Percentiles rank a stretch among this genome's conserved stretches.
Evolutionary conservation across 257 asterid species (phyloP).

Genomic region (Mentha longifolia): DNA sequence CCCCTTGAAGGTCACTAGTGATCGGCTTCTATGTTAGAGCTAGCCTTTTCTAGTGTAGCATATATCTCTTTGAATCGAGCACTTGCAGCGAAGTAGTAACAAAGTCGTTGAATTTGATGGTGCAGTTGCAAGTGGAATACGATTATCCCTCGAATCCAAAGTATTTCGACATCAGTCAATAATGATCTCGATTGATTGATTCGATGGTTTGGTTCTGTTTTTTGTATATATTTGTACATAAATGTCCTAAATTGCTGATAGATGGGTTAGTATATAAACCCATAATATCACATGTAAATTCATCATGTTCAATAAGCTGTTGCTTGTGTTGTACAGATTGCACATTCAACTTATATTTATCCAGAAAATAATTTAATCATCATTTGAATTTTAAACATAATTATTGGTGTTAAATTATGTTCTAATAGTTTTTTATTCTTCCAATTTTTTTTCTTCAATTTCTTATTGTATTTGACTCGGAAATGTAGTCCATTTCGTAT

Average conservation of each 20-base stretch:
- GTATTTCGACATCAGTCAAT: constrained; percentile 68
- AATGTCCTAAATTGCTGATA: constrained; percentile 32
- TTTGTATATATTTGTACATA: constrained; percentile 52
- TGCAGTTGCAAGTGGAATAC: constrained; percentile 88
- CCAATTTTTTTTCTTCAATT: too few relatives aligned
- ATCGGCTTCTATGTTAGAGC: neutral
- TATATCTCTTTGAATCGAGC: neutral
- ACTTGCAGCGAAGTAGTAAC: constrained; percentile 14
- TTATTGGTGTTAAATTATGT: neutral
- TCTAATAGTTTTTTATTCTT: too few relatives aligned
- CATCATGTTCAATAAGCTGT: constrained; percentile 38
- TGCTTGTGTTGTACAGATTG: constrained; percentile 33
- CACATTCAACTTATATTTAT: constrained; percentile 27
- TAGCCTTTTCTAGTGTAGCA: neutral
- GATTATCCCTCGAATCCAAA: constrained; percentile 84
- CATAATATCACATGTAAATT: constrained; percentile 44
- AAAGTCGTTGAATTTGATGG: constrained; percentile 31
- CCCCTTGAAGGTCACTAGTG: neutral
- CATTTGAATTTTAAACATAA: constrained; percentile 1
- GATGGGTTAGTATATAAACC: constrained; percentile 30
- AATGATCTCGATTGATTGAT: constrained; percentile 26
- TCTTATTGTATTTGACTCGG: too few relatives aligned
- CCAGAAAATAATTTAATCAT: constrained; percentile 12
- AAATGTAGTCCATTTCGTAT: too few relatives aligned
- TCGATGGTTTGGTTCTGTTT: constrained; percentile 32